Evolutionary conservation across 2,329 filamentous ascomycete species (phyloP), one percentile per base, ranked within the genome.

Genomic region (Neurospora sp.): DNA sequence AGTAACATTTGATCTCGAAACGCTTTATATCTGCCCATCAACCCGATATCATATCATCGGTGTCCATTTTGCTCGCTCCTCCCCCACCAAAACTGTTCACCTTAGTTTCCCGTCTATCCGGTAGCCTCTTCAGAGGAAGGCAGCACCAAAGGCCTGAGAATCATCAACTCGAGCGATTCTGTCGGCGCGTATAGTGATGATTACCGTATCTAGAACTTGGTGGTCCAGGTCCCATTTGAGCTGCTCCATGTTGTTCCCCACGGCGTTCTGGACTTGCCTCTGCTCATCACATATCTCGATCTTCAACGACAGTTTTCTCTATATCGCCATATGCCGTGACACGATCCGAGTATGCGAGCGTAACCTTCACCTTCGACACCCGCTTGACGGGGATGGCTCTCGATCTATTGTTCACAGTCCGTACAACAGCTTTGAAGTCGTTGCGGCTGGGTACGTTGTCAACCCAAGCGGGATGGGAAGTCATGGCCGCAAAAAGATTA

Each of bases 281-380:
- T 10, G 17, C 2, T 36, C 69, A 17, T 43, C 39, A 8, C 23
- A 11, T 38, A 66, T 23, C 4, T 52, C n/a, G 8, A 68, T 52
- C 11, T 68, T 66, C 36, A 70, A 67, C 37, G 67, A 36, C 15
- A 68, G 38, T n/a, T 66, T 66, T 6, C 39, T 70, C 43, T 62
- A 36, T 33, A 67, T 43, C 41, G 39, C 33, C 33, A 36, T 33
- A 33, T 36, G 28, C 33, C 33, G 33, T 36, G 33, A 36, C 33
- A 36, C 33, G 66, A 41, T 70, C 66, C 12, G 69, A 62, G 19
- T 40, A 67, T 33, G 40, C 36, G 33, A 69, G 19, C 19, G 23
- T 69, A 15, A 67, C 43, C 36, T 69, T 69, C 15, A 68, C 19
- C 19, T 28, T 52, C 43, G 19, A 52, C 43, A 28, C 1, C 43